phyloP scores from a whole-genome alignment of 148 eudicot species.

The Camellia lanceoleosa region DNA sequence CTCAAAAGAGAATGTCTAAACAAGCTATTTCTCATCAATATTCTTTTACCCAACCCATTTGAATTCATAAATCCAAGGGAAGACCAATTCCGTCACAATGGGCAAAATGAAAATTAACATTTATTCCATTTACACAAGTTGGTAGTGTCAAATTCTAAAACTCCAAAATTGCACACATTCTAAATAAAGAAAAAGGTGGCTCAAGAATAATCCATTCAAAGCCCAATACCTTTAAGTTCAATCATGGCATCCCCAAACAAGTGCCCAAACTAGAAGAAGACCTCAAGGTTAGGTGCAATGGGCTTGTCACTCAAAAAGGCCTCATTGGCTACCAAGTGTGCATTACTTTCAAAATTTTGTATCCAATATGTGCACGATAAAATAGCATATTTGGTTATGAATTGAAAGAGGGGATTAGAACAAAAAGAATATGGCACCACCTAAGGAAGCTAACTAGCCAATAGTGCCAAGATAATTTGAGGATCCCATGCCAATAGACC shows the following conservation, averaged over 20 bases:
- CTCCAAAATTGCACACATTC: not conserved
- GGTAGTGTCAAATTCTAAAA: not conserved
- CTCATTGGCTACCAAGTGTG: too few species aligned
- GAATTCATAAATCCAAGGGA: constrained; percentile 1
- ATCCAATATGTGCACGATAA: not conserved
- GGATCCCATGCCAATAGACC: not conserved
- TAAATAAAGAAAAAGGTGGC: not conserved
- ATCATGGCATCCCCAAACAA: not conserved
- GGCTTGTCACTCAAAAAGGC: constrained; percentile 5
- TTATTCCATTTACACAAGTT: not conserved
- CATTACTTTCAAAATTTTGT: not conserved
- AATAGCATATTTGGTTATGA: not conserved
- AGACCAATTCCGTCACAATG: not conserved
- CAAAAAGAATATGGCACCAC: constrained; percentile 3
- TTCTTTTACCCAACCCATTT: not conserved
- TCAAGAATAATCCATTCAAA: not conserved
- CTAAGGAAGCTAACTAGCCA: not conserved
- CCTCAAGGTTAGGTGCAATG: constrained; percentile 2
- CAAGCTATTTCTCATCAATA: not conserved
- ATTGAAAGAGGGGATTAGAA: constrained; percentile 1
- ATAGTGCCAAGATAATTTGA: not conserved
- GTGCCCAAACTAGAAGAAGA: not conserved
- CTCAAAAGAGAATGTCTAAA: not conserved
- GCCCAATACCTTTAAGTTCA: not conserved
- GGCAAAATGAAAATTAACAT: not conserved